Evolutionary conservation across 2,329 filamentous ascomycete genomes (phyloP).

Genomic region (Coniochaeta sp.): DNA sequence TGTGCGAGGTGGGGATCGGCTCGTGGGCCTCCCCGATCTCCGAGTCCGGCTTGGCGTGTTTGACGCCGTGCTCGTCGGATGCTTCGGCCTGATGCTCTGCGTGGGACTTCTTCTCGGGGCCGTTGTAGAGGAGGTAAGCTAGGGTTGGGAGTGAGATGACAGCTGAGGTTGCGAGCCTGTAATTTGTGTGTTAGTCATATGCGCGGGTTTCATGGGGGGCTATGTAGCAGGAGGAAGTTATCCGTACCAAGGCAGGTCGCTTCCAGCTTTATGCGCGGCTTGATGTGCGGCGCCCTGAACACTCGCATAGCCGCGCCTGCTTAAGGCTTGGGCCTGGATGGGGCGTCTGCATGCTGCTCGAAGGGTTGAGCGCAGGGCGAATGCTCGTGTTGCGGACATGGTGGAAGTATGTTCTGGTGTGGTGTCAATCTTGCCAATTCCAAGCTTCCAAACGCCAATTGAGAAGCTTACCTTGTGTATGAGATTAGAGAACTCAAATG

Average conservation of each 20-base stretch:
- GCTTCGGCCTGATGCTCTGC: constrained; percentile 14
- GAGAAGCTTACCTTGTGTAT: neutral
- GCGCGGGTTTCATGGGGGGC: too few relatives aligned
- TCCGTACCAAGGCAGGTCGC: constrained; percentile 14
- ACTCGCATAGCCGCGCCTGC: constrained; percentile 12
- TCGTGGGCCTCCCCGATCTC: neutral
- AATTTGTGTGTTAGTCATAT: neutral
- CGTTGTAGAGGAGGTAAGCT: constrained; percentile 8
- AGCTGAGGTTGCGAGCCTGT: constrained; percentile 12
- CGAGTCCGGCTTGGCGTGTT: constrained; percentile 11
- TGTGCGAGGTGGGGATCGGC: neutral
- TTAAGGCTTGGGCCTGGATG: neutral
- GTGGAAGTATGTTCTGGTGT: neutral
- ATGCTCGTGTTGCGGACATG: constrained; percentile 3
- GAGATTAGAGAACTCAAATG: neutral
- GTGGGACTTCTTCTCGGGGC: neutral
- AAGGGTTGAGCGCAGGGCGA: neutral
- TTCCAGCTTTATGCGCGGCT: constrained; percentile 1
- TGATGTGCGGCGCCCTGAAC: constrained; percentile 7
- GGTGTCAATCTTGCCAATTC: neutral
- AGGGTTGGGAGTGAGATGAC: constrained; percentile 10
- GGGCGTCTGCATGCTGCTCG: neutral
- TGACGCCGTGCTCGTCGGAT: constrained; percentile 11
- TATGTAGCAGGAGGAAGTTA: too few relatives aligned
- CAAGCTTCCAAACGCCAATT: neutral